phyloP scores from a whole-genome alignment of 1,139 yeast genomes.

The Candida pseudoviswanathii region DNA sequence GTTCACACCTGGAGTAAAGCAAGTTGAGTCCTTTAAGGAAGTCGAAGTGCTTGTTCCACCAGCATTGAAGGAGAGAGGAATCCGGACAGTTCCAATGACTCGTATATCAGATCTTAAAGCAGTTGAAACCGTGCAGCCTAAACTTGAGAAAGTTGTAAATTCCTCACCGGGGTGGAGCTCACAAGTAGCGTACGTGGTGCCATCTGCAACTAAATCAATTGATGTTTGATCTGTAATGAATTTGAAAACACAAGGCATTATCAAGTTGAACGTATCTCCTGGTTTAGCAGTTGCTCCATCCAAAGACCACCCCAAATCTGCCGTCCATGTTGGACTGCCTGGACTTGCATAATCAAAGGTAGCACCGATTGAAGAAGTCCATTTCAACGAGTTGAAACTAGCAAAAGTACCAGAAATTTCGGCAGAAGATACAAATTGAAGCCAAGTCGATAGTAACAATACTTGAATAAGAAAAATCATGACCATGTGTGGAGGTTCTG shows the following conservation, averaged over 20 bases:
- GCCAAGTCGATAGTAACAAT: no score
- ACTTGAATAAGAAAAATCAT: no score
- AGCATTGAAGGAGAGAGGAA: constrained; percentile 30
- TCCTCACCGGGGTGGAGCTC: constrained; percentile 23
- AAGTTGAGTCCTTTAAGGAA: constrained; percentile 23
- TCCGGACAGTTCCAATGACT: no score
- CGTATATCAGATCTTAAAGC: no score
- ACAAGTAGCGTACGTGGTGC: constrained; percentile 31
- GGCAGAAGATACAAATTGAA: no score
- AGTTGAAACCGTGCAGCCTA: constrained; percentile 28
- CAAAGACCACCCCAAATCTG: constrained; percentile 27
- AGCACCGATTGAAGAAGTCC: no score
- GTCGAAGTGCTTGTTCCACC: constrained; percentile 23
- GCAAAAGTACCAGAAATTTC: no score
- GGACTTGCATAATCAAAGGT: no score
- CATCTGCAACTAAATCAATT: constrained; percentile 26
- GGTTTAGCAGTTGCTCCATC: constrained; percentile 19
- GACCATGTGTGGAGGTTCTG: no score
- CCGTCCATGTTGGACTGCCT: constrained; percentile 32
- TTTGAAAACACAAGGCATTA: constrained; percentile 29
- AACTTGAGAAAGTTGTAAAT: constrained; percentile 23
- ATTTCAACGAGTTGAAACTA: no score
- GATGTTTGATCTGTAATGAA: constrained; percentile 19
- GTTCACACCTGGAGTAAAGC: constrained; percentile 25
- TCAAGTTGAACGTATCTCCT: constrained; percentile 29